Evolutionary conservation across 768 basidiomycete genomes (phyloP).

Genomic region (Tremella yokohamensis): DNA sequence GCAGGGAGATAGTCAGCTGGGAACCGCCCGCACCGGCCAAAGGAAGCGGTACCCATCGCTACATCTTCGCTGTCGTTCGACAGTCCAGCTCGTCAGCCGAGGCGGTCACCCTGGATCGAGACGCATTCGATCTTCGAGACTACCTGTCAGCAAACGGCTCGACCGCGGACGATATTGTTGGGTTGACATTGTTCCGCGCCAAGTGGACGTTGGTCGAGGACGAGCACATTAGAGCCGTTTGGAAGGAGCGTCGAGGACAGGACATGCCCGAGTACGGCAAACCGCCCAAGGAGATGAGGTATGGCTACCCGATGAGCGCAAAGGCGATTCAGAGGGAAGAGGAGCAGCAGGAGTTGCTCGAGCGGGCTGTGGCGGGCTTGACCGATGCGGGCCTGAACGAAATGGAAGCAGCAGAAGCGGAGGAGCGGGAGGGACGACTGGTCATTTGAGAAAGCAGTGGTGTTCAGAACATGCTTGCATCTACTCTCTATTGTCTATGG

Average conservation of each 20-base stretch:
- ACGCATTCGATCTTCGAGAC: slow-evolving; percentile 17
- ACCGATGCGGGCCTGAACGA: too few relatives aligned
- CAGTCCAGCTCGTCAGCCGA: slow-evolving; percentile 52
- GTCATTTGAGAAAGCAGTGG: too few relatives aligned
- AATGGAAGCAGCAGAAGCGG: too few relatives aligned
- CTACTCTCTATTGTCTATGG: too few relatives aligned
- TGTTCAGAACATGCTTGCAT: too few relatives aligned
- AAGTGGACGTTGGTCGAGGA: slow-evolving; percentile 14
- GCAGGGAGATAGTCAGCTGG: slow-evolving; percentile 56
- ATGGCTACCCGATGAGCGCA: slow-evolving; percentile 29
- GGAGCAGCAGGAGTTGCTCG: slow-evolving; percentile 14
- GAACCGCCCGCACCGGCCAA: slow-evolving; percentile 87
- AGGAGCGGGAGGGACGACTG: too few relatives aligned
- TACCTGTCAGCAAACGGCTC: neutral
- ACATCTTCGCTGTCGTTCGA: slow-evolving; percentile 69
- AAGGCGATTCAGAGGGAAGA: slow-evolving; percentile 13
- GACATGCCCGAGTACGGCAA: slow-evolving; percentile 30
- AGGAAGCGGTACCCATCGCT: slow-evolving; percentile 87
- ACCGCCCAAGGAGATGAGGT: slow-evolving; percentile 32
- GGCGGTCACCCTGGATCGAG: slow-evolving; percentile 6
- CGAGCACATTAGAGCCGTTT: slow-evolving; percentile 8
- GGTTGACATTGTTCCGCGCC: slow-evolving; percentile 18
- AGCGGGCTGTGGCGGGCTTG: too few relatives aligned
- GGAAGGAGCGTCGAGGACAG: slow-evolving; percentile 11
- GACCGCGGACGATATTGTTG: slow-evolving; percentile 9